phyloP scores from a whole-genome alignment of 495 filamentous ascomycete genomes.

The Aspergillus campestris region DNA sequence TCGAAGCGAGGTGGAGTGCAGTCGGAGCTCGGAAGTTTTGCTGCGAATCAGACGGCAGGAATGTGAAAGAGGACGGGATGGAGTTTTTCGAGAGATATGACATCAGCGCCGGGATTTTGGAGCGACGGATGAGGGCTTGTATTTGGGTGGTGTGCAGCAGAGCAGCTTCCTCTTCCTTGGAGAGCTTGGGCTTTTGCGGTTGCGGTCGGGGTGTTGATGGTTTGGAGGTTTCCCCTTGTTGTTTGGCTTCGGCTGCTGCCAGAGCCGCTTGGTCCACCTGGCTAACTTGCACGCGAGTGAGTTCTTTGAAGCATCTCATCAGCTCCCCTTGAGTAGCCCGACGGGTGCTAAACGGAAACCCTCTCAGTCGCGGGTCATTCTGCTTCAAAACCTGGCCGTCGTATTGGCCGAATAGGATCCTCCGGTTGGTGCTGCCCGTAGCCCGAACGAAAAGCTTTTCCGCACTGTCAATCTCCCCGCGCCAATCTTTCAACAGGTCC shows the following conservation, averaged over 20 bases:
- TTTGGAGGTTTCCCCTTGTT: constrained; percentile 23
- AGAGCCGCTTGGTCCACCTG: constrained; percentile 57
- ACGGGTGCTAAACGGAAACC: constrained; percentile 92
- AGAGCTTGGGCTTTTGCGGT: constrained; percentile 48
- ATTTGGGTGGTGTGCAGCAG: constrained; percentile 78
- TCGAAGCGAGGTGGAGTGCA: constrained; percentile 76
- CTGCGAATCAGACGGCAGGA: constrained; percentile 57
- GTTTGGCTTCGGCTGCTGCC: constrained; percentile 37
- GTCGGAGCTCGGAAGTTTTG: constrained; percentile 81
- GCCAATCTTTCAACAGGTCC: constrained; percentile 71
- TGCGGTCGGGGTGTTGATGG: constrained; percentile 34
- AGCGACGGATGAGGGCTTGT: constrained; percentile 78
- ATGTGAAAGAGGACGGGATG: constrained; percentile 59
- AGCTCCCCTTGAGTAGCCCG: constrained; percentile 90
- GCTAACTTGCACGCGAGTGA: constrained; percentile 80
- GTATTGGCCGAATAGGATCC: constrained; percentile 82
- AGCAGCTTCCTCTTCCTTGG: constrained; percentile 74
- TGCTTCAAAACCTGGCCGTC: constrained; percentile 74
- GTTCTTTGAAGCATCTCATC: constrained; percentile 84
- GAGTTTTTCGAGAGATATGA: constrained; percentile 71
- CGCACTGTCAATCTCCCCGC: constrained; percentile 67
- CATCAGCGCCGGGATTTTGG: constrained; percentile 78
- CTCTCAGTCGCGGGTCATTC: constrained; percentile 76
- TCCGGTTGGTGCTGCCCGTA: constrained; percentile 73
- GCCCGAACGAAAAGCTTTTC: constrained; percentile 84